phyloP scores from a whole-genome alignment of 495 filamentous ascomycete species.

The Cryomyces antarcticus region DNA sequence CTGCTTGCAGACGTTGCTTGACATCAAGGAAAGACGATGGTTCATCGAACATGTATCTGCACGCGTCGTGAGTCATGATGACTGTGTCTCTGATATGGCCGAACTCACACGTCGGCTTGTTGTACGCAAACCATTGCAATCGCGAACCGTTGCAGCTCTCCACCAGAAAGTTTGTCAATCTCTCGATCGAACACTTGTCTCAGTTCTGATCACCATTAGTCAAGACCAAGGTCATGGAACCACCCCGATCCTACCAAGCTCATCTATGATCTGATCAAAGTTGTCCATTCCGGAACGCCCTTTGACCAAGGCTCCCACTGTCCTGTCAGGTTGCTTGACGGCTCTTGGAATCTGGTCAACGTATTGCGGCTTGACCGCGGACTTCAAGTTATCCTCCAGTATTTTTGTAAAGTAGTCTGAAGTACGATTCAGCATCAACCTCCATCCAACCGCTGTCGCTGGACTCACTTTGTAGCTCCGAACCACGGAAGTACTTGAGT shows the following conservation, averaged over 20 bases:
- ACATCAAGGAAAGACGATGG: slow-evolving; percentile 97
- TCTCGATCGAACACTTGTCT: slow-evolving; percentile 74
- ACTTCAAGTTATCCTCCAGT: slow-evolving; percentile 86
- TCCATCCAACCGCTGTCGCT: not conserved
- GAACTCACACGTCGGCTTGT: slow-evolving; percentile 72
- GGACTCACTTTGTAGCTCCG: slow-evolving; percentile 80
- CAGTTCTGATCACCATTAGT: slow-evolving; percentile 39
- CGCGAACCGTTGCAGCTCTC: slow-evolving; percentile 93
- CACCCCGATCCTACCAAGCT: slow-evolving; percentile 37
- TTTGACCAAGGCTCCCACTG: slow-evolving; percentile 57
- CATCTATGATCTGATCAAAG: slow-evolving; percentile 63
- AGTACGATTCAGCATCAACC: slow-evolving; percentile 3
- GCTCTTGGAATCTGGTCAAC: slow-evolving; percentile 93
- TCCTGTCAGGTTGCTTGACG: slow-evolving; percentile 55
- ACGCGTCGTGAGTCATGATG: slow-evolving; percentile 6
- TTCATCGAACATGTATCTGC: slow-evolving; percentile 96
- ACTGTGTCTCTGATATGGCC: not conserved
- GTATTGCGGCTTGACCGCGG: slow-evolving; percentile 97
- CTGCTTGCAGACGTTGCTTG: slow-evolving; percentile 87
- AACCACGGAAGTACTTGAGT: slow-evolving; percentile 90
- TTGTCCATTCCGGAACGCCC: slow-evolving; percentile 56
- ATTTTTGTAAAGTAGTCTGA: slow-evolving; percentile 96
- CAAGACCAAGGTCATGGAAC: too few relatives aligned
- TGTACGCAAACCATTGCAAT: slow-evolving; percentile 91
- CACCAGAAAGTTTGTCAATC: slow-evolving; percentile 74